Conservation (phyloP, 2,329 filamentous ascomycete species). For the Cryoendolithus antarcticus region DNA sequence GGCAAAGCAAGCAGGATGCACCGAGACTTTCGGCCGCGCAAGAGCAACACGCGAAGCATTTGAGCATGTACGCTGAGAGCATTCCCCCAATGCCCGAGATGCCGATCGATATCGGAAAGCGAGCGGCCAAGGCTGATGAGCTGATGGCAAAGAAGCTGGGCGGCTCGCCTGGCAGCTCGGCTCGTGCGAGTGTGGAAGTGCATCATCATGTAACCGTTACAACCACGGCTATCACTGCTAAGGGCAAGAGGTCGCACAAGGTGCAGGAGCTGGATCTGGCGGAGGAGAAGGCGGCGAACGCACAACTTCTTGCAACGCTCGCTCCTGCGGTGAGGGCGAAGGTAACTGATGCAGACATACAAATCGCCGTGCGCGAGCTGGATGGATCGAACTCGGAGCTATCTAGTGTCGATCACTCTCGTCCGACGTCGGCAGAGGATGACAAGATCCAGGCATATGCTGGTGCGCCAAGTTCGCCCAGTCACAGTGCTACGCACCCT, state of each 20-base stretch:
- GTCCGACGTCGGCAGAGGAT: slow-evolving; percentile 2
- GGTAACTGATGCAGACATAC: background rate
- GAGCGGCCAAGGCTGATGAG: slow-evolving; percentile 14
- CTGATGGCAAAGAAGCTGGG: slow-evolving; percentile 2
- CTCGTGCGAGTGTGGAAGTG: no score
- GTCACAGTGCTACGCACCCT: slow-evolving; percentile 12
- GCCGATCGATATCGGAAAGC: slow-evolving; percentile 17
- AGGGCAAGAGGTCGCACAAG: no score
- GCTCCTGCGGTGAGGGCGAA: background rate
- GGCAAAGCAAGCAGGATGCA: slow-evolving; percentile 14
- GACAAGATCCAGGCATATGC: no score
- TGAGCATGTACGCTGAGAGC: slow-evolving; percentile 12
- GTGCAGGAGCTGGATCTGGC: no score
- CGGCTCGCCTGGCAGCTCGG: no score
- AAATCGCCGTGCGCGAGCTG: slow-evolving; percentile 5
- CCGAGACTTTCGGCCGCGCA: slow-evolving; percentile 4
- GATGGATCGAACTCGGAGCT: slow-evolving; percentile 7
- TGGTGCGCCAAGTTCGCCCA: no score
- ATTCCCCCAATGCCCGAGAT: slow-evolving; percentile 21
- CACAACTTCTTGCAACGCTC: no score
- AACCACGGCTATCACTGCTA: no score
- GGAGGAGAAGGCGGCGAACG: no score
- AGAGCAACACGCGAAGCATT: slow-evolving; percentile 1
- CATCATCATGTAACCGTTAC: no score
- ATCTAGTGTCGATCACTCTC: slow-evolving; percentile 5